Base-by-base conservation (phyloP, 148 eudicot genomes). In the Persicaria tinctoria region DNA sequence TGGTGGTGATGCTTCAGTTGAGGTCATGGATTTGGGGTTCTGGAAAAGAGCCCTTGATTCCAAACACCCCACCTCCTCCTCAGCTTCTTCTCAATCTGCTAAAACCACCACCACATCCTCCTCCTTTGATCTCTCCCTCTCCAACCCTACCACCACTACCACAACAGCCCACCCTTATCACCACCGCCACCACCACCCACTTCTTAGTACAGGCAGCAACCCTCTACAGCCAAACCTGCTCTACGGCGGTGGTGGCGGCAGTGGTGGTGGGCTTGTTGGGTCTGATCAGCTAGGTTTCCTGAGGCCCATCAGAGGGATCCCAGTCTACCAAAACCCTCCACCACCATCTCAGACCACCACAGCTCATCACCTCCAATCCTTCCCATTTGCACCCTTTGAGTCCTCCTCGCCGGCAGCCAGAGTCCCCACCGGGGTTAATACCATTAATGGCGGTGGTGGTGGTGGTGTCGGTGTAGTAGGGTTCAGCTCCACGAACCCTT, bases 241-340 rank as follows among this genome's bases (percentile, higher is more conserved):
- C 51, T 41, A 68, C 72, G 66, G 66, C 20, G 66, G 66, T 0
- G 32, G 66, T 11, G 66, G 66, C 20, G 73, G 73, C 51, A 55
- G 73, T 13, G 73, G 73, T 5, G 73, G 23, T 7, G 73, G 73
- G 51, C 32, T 71, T 17, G 47, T 71, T 46, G 68, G 78, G 27
- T 64, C 73, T 0, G 86, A 91, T 50, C 73, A 71, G 46, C 76
- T 87, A 47, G 86, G 84, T 32, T 88, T 83, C 74, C 73, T 89
- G 77, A 83, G 90, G 79, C 98, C 98, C 72, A 93, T 93, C 57
- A 87, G 91, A 81, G 98, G 97, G 45, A 88, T 91, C 76, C 98
- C 97, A 8, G 89, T 93, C 1, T 93, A 91, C 80, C 94, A 87
- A 86, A 91, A 87, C 87, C 84, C 86, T 81, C 80, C 80, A 6